A percentile compares a stretch with the other conserved stretches of the same genome.
Evolutionary conservation across 148 eudicot genomes (phyloP).

Genomic region (Talinum fruticosum): DNA sequence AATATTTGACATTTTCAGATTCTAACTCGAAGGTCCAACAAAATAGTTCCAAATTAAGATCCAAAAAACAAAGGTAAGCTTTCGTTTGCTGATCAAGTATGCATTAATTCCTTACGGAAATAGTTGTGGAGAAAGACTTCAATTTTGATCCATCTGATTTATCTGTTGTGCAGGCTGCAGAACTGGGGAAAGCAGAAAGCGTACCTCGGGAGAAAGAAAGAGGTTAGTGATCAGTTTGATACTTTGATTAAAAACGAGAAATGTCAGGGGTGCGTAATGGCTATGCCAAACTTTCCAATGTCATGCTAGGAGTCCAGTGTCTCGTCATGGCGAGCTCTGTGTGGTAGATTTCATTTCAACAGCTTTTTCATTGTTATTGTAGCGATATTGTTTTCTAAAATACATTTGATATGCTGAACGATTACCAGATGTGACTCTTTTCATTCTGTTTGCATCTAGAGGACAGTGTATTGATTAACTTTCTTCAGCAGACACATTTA

Average conservation of each 20-base stretch:
- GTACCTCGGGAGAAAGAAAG: conserved; percentile 8
- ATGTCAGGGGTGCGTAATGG: not conserved
- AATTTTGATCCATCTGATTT: conserved; percentile 13
- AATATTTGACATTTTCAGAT: conserved; percentile 30
- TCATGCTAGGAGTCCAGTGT: too few relatives aligned
- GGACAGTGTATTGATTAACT: too few relatives aligned
- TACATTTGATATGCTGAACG: not conserved
- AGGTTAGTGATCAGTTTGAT: conserved; percentile 15
- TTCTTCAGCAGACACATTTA: too few relatives aligned
- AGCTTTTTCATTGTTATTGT: not conserved
- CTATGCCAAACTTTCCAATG: not conserved
- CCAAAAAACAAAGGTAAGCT: conserved; percentile 27
- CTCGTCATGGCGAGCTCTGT: not conserved
- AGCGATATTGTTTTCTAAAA: not conserved
- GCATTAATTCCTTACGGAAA: not conserved
- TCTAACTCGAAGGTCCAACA: conserved; percentile 26
- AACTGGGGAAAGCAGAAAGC: conserved; percentile 20
- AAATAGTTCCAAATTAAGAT: conserved; percentile 24
- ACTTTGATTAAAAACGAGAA: not conserved
- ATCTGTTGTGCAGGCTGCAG: conserved; percentile 32
- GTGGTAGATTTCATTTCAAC: not conserved
- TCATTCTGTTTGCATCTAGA: too few relatives aligned
- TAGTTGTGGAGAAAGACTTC: not conserved
- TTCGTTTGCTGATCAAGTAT: not conserved
- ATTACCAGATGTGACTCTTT: too few relatives aligned